Evolutionary conservation across 352 stramenopile genomes (phyloP).

Genomic region (Elongisporangium anandrum): DNA sequence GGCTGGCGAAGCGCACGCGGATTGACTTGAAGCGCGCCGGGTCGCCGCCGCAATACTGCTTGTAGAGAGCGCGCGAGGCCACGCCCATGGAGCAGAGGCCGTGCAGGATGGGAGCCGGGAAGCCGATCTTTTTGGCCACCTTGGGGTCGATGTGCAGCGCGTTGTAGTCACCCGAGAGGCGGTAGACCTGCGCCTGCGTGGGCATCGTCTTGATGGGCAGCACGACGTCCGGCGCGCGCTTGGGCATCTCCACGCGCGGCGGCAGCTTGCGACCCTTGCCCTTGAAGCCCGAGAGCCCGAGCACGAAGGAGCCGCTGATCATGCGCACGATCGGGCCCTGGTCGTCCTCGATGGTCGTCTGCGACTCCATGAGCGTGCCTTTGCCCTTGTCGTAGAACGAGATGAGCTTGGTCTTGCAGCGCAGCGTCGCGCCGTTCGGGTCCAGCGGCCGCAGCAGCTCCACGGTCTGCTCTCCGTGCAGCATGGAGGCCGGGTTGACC

Average conservation of each 20-base stretch:
- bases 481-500: conserved; percentile 79
- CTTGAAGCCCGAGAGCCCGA: conserved; percentile 71
- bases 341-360: conserved; percentile 73
- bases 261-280: conserved; percentile 60
- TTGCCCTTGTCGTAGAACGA: conserved; percentile 84
- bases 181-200: conserved; percentile 89
- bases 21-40: conserved; percentile 76
- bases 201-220: conserved; percentile 64
- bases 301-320: conserved; percentile 79
- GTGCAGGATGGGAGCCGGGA: conserved; percentile 90
- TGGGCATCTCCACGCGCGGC: conserved; percentile 69
- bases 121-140: conserved; percentile 70
- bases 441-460: conserved; percentile 75
- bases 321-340: conserved; percentile 61
- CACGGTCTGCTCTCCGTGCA: conserved; percentile 84
- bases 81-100: conserved; percentile 93
- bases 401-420: conserved; percentile 62
- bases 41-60: conserved; percentile 72
- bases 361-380: conserved; percentile 79
- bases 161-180: conserved; percentile 95
- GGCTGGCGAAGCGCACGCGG: conserved; percentile 85
- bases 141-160: conserved; percentile 90
- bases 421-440: conserved; percentile 42
- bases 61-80: conserved; percentile 71
- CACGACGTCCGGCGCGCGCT: conserved; percentile 57